Conservation (phyloP, 2,329 filamentous ascomycete genomes). For the Calonectria pteridis region DNA sequence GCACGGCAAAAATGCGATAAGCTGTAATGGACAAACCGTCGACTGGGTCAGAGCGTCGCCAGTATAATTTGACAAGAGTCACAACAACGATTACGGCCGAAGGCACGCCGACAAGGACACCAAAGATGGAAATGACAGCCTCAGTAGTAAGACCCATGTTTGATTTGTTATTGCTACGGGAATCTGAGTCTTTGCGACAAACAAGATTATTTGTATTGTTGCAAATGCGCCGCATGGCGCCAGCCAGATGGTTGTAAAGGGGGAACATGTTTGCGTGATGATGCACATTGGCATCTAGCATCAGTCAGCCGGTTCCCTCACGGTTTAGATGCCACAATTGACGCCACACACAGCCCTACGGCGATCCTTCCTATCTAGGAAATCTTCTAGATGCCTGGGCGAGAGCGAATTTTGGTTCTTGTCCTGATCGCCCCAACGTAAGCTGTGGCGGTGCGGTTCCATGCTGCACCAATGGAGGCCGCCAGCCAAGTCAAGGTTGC, state of each 20-base stretch:
- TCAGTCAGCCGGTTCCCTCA: background rate
- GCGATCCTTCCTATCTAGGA: background rate
- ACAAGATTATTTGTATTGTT: background rate
- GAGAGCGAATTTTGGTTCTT: background rate
- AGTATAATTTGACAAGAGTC: background rate
- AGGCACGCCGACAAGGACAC: background rate
- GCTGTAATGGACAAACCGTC: background rate
- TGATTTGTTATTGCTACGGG: background rate
- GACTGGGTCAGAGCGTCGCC: background rate
- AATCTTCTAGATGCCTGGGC: background rate
- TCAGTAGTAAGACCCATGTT: background rate
- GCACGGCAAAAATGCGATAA: no score
- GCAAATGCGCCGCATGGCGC: background rate
- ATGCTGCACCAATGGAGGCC: background rate
- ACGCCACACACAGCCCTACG: background rate
- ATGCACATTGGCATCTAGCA: background rate
- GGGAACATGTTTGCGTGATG: background rate
- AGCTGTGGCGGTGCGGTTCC: background rate
- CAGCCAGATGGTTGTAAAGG: background rate
- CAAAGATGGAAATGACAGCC: background rate
- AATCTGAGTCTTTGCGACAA: background rate
- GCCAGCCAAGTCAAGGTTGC: background rate
- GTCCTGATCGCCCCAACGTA: background rate
- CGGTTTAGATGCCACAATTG: background rate
- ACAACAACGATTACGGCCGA: background rate